phyloP scores from a whole-genome alignment of 305 asterid species.

The Stenogyne calaminthoides region DNA sequence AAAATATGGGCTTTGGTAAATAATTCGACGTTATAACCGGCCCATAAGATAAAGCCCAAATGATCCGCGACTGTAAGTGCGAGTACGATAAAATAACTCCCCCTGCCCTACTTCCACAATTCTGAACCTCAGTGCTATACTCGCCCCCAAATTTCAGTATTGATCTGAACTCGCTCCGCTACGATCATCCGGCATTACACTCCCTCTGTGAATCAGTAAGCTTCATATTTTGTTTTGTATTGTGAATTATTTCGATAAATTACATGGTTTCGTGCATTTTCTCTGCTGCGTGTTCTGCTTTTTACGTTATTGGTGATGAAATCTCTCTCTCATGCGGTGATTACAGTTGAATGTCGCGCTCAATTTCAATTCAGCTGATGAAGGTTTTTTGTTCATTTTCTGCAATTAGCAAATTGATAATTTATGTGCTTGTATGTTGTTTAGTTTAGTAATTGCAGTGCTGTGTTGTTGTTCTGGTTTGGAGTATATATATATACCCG shows the following conservation, averaged over 20 bases:
- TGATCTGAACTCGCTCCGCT: constrained; percentile 2
- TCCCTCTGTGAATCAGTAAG: not conserved
- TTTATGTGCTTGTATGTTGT: constrained; percentile 9
- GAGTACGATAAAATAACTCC: constrained; percentile 29
- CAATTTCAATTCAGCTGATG: constrained; percentile 11
- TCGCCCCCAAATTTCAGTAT: constrained; percentile 37
- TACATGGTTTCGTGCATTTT: not conserved
- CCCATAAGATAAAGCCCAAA: constrained; percentile 1
- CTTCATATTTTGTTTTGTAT: not conserved
- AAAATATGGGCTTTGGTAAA: no score
- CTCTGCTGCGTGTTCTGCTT: not conserved
- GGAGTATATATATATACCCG: no score
- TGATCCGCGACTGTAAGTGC: constrained; percentile 29
- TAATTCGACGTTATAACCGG: not conserved
- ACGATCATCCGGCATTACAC: not conserved
- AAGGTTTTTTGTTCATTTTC: not conserved
- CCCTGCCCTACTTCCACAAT: not conserved
- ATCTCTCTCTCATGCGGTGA: not conserved
- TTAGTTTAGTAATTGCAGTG: not conserved
- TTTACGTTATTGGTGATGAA: not conserved
- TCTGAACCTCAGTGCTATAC: constrained; percentile 19
- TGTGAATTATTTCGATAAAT: constrained; percentile 9
- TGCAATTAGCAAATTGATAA: not conserved
- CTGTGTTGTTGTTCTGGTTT: not conserved
- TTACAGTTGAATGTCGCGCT: constrained; percentile 2